These are phyloP conservation scores for Kazachstania kunashirensis DNA, from an alignment of 805 yeast genomes.

Conservation along the genomic window DNA sequence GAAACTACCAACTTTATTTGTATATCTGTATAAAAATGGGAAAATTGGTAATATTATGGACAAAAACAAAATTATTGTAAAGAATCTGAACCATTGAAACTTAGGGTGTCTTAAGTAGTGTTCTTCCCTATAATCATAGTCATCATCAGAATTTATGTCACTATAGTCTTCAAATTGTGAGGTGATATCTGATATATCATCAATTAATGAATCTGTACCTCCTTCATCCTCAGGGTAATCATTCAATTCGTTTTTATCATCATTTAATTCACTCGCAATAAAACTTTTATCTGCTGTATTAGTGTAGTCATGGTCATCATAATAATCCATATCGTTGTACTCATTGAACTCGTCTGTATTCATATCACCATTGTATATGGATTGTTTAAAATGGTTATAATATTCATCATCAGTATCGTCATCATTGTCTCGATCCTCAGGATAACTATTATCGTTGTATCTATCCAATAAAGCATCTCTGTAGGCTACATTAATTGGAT, in stretches of 20 bases:
- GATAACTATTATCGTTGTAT: not conserved
- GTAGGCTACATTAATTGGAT: conserved; percentile 1
- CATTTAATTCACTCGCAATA: conserved; percentile 4
- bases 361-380: not conserved
- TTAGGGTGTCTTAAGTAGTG: not conserved
- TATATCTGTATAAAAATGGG: not conserved
- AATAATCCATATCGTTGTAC: not conserved
- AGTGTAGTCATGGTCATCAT: conserved; percentile 7
- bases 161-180: not conserved
- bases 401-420: not conserved
- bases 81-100: conserved; percentile 3
- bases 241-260: conserved; percentile 4
- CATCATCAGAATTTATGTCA: conserved; percentile 6
- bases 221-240: conserved; percentile 11
- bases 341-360: conserved; percentile 1
- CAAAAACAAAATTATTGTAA: conserved; percentile 5
- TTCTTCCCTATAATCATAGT: not conserved
- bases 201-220: conserved; percentile 10
- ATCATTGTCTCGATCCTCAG: not conserved
- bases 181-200: conserved; percentile 1
- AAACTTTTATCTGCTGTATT: conserved; percentile 7
- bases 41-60: conserved; percentile 3
- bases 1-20: not conserved
- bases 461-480: not conserved
- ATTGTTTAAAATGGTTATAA: conserved; percentile 3